phyloP scores from a whole-genome alignment of 345 rosid species.

The Syzygium oleosum region DNA sequence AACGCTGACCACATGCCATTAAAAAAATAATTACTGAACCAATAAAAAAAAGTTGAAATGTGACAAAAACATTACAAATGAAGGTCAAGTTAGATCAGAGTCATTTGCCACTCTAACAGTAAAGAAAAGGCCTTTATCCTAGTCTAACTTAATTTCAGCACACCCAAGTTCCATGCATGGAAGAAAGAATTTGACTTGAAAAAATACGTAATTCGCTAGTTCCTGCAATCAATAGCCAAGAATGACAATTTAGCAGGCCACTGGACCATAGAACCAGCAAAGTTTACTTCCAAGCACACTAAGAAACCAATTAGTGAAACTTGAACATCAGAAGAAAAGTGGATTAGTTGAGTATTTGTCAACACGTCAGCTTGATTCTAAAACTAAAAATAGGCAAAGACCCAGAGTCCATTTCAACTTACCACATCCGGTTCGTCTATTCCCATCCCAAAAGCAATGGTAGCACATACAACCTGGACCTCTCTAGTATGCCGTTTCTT shows the following conservation, averaged over 20 bases:
- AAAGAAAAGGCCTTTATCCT: background rate
- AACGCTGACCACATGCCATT: slow-evolving; percentile 42
- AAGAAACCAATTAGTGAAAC: too few relatives aligned
- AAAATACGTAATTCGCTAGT: background rate
- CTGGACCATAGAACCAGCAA: background rate
- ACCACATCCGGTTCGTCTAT: slow-evolving; percentile 95
- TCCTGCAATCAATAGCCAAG: background rate
- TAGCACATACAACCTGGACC: slow-evolving; percentile 76
- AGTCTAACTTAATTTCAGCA: background rate
- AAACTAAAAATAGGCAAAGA: too few relatives aligned
- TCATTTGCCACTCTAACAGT: background rate
- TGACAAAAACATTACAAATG: background rate
- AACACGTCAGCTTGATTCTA: too few relatives aligned
- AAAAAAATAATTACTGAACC: background rate
- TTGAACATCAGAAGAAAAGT: too few relatives aligned
- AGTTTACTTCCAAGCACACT: too few relatives aligned
- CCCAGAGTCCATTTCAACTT: slow-evolving; percentile 23
- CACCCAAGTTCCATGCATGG: background rate
- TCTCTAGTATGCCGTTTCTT: slow-evolving; percentile 72
- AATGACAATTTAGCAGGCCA: too few relatives aligned
- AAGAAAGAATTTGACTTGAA: background rate
- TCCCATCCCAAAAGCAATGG: slow-evolving; percentile 98
- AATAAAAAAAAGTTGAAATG: background rate
- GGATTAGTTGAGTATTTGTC: too few relatives aligned
- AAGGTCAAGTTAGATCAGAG: background rate